Conservation (phyloP, 306 rosid genomes). For the Rosa lucieae region DNA sequence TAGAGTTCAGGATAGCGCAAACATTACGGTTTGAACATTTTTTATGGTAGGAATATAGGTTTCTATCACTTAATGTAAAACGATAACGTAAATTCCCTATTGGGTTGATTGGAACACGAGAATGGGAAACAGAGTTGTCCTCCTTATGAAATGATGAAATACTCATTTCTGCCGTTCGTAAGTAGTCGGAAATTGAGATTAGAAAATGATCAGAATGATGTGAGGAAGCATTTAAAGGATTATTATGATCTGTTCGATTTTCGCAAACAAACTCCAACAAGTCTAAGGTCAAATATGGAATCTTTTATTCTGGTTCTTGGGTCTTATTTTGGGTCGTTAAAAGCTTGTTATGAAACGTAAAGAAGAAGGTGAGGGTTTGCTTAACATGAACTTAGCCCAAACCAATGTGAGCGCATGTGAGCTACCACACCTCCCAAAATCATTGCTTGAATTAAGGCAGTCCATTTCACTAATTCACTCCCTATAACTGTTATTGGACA, state of each 20-base stretch:
- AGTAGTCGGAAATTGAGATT: neutral
- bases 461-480: neutral
- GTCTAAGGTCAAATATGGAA: neutral
- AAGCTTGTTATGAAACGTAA: neutral
- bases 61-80: neutral
- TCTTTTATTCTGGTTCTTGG: neutral
- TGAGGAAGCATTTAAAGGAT: neutral
- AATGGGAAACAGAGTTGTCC: neutral
- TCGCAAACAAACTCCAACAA: neutral
- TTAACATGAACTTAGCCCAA: neutral
- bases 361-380: neutral
- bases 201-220: neutral
- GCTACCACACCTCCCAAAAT: neutral
- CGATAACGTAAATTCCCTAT: too few relatives aligned
- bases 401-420: neutral
- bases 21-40: neutral
- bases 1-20: neutral
- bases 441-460: slow-evolving; percentile 14
- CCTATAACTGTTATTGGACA: neutral
- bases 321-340: neutral
- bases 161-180: neutral
- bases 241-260: neutral
- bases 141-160: neutral
- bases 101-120: too few relatives aligned
- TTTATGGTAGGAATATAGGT: neutral